phyloP scores from a whole-genome alignment of 2,329 filamentous ascomycete species.

The Fusarium staphyleae region DNA sequence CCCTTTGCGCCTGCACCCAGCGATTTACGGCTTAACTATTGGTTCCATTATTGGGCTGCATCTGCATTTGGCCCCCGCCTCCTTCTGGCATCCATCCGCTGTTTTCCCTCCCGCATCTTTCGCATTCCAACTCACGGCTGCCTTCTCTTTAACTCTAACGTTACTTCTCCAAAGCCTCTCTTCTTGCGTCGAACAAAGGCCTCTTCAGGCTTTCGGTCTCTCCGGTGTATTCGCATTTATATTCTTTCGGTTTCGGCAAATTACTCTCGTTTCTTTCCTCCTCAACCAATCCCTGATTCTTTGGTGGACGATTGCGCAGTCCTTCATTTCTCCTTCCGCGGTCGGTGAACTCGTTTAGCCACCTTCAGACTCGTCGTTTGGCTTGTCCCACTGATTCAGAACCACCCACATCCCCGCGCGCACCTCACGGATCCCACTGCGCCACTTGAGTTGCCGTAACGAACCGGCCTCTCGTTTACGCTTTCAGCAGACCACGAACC shows the following conservation, averaged over 20 bases:
- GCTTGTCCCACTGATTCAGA: constrained; percentile 26
- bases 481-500: constrained; percentile 14
- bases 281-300: background rate
- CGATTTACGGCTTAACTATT: constrained; percentile 22
- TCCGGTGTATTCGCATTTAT: constrained; percentile 5
- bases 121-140: constrained; percentile 16
- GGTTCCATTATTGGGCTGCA: constrained; percentile 22
- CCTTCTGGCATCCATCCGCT: constrained; percentile 18
- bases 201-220: constrained; percentile 16
- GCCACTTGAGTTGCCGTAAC: constrained; percentile 26
- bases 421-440: constrained; percentile 25
- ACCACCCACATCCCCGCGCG: constrained; percentile 5
- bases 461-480: constrained; percentile 19
- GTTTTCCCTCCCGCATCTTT: constrained; percentile 7
- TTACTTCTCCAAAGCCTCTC: constrained; percentile 7
- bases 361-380: constrained; percentile 20
- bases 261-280: background rate
- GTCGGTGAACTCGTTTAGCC: constrained; percentile 26
- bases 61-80: constrained; percentile 14
- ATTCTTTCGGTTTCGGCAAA: constrained; percentile 3
- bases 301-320: constrained; percentile 14
- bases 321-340: constrained; percentile 18
- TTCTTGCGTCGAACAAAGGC: background rate
- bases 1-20: constrained; percentile 13
- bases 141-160: background rate